These are phyloP conservation scores for Vachellia pachyceras DNA, from an alignment of 306 rosid genomes.

Conservation along the genomic window DNA sequence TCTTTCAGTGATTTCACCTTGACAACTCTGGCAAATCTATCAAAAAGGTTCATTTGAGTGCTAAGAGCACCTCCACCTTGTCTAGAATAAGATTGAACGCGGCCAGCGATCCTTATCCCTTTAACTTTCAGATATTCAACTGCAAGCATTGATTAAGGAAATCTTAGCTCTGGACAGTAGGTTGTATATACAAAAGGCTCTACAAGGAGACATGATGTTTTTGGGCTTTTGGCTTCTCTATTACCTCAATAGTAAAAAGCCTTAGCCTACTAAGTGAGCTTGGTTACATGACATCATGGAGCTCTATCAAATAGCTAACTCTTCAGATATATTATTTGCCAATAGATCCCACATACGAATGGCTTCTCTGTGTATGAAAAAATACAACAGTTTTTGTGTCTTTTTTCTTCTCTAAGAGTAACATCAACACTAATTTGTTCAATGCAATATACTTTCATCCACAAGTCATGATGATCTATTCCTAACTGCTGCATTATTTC, in stretches of 20 bases:
- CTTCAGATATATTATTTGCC: no score
- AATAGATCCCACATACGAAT: no score
- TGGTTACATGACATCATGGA: not conserved
- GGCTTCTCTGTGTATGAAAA: no score
- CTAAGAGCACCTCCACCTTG: conserved; percentile 77
- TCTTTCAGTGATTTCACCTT: conserved; percentile 60
- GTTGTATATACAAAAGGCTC: not conserved
- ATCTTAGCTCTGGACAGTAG: not conserved
- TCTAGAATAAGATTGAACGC: conserved; percentile 38
- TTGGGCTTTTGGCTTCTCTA: not conserved
- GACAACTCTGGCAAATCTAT: conserved; percentile 84
- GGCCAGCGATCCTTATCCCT: conserved; percentile 50
- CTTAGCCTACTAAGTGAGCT: not conserved
- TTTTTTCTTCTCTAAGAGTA: not conserved
- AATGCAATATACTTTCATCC: not conserved
- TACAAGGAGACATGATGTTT: not conserved
- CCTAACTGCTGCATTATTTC: no score
- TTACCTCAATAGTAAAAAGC: not conserved
- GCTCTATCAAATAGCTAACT: not conserved
- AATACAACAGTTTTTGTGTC: no score
- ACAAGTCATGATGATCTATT: not conserved
- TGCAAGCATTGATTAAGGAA: conserved; percentile 1
- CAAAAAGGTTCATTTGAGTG: conserved; percentile 83
- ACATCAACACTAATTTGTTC: not conserved
- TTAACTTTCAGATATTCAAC: conserved; percentile 48